Percentiles rank a stretch among this genome's conserved stretches.
Conservation (phyloP, 2,329 filamentous ascomycete genomes). For the Fusarium coicis region DNA sequence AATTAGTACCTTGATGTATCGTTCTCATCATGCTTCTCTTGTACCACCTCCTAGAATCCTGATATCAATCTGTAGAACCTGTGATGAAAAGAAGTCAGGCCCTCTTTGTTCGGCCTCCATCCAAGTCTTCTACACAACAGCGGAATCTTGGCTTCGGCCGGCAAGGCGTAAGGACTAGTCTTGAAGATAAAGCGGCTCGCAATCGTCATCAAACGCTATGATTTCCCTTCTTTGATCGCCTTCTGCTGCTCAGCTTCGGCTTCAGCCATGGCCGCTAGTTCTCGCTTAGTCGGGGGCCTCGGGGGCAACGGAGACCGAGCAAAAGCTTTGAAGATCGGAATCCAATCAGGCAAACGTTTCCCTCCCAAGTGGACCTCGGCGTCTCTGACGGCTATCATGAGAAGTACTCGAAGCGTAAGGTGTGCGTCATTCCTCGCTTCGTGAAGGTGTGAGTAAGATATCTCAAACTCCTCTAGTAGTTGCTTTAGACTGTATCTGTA, state of each 20-base stretch:
- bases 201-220: neutral
- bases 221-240: neutral
- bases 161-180: neutral
- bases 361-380: neutral
- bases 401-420: constrained; percentile 29
- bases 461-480: neutral
- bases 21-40: neutral
- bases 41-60: neutral
- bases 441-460: constrained; percentile 7
- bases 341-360: neutral
- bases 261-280: neutral
- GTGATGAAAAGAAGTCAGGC: neutral
- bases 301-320: neutral
- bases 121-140: neutral
- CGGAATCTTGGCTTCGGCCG: neutral
- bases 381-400: constrained; percentile 11
- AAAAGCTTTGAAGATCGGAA: constrained; percentile 3
- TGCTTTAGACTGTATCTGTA: neutral
- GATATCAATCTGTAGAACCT: too few species aligned
- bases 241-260: neutral
- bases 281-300: neutral
- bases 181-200: neutral
- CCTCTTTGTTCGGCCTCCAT: neutral
- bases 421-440: constrained; percentile 43
- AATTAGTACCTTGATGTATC: neutral